A percentile compares a stretch with the other conserved stretches of the same genome.
Evolutionary conservation across 148 eudicot genomes (phyloP).

Genomic region (Rhododendron griersonianum): DNA sequence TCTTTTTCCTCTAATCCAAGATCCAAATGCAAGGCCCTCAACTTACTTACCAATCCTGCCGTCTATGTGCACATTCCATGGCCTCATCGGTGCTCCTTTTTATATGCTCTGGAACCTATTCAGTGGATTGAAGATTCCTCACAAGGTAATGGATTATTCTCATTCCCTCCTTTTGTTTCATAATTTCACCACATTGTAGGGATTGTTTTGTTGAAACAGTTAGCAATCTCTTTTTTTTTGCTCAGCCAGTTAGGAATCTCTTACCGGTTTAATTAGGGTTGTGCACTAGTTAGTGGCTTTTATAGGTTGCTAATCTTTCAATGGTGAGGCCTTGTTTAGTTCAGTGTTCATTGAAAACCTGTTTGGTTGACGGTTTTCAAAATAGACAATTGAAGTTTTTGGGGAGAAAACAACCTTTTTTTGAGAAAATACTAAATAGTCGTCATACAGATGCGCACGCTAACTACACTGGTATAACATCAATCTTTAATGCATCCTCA

Average conservation of each 20-base stretch:
- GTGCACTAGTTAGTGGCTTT: conserved; percentile 3
- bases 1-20: background rate
- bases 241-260: background rate
- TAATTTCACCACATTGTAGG: background rate
- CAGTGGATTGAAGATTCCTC: conserved; percentile 97
- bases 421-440: background rate
- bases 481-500: too few relatives aligned
- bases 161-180: background rate
- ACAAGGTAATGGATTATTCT: conserved; percentile 52
- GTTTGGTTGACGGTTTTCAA: background rate
- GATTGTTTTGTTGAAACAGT: background rate
- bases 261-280: background rate
- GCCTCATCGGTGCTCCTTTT: conserved; percentile 87
- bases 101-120: conserved; percentile 98
- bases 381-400: background rate
- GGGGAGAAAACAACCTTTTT: background rate
- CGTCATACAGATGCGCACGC: too few relatives aligned
- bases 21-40: background rate
- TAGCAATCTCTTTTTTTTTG: too few relatives aligned
- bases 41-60: background rate
- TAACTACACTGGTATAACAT: too few relatives aligned
- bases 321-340: background rate
- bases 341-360: background rate
- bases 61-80: conserved; percentile 40
- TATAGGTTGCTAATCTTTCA: background rate